Evolutionary conservation across 306 rosid species (phyloP), one percentile per base, ranked within the genome.

Genomic region (Ziziphus jujuba): DNA sequence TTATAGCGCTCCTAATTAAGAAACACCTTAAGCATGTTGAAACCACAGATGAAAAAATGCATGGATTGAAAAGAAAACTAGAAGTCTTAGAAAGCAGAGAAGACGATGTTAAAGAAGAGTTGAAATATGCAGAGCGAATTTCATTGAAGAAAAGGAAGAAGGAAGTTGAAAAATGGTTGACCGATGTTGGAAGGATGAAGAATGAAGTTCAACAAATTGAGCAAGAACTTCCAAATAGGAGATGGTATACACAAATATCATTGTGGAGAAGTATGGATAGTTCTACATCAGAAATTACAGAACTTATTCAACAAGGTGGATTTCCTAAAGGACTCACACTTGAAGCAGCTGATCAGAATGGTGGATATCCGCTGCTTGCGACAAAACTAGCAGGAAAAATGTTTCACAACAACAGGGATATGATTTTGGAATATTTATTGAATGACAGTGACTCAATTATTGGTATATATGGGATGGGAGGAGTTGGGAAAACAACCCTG

Each of bases 1-100:
- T 1, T 25, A 53, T 20, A 19, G 21, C 0, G 57, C 19, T 45
- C 50, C 2, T 45, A 53, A n/a, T 10, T 5, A 53, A 20, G 6
- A 25, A 25, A 53, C 23, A 24, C 19, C 11, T 53, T 5, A 21
- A n/a, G 4, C 7, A 19, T 4, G 19, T 53, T 53, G 57, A 53
- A 24, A 53, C 25, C 28, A 9, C 19, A 1, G 28, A 20, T 2
- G 21, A n/a, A 53, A 53, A 53, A 24, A 20, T 53, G 25, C 20
- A 53, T 19, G 5, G 57, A 53, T 20, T 53, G 57, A 53, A 53
- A 53, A 53, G 57, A 53, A 53, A 53, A 53, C 25, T 53, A 24
- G 57, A 53, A n/a, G 21, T 19, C 19, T 12, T 53, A 8, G 21
- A 53, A 53, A 6, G 57, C 25, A 53, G 21, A 20, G 57, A 53